These are phyloP conservation scores for Stromatinia cepivora DNA, from an alignment of 2,329 filamentous ascomycete genomes.

Conservation along the genomic window DNA sequence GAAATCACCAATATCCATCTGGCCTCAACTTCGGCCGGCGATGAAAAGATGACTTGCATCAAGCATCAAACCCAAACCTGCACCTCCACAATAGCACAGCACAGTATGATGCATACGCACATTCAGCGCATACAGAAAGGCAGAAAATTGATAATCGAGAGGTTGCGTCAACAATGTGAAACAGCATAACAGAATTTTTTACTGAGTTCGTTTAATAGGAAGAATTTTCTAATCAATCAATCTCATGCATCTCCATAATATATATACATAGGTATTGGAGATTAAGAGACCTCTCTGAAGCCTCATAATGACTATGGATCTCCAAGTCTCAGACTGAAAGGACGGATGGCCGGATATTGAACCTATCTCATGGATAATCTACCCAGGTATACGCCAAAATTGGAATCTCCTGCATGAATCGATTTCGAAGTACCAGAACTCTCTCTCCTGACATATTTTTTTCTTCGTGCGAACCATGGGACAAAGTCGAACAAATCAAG, in stretches of 20 bases:
- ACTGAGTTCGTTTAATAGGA: conserved; percentile 6
- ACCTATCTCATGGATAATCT: conserved; percentile 27
- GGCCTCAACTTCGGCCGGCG: conserved; percentile 20
- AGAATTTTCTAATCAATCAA: background rate
- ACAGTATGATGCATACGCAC: conserved; percentile 22
- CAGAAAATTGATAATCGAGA: conserved; percentile 10
- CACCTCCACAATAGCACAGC: conserved; percentile 12
- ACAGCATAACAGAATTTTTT: conserved; percentile 9
- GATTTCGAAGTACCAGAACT: conserved; percentile 27
- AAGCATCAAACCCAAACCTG: conserved; percentile 23
- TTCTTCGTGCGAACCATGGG: conserved; percentile 28
- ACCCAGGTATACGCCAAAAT: conserved; percentile 32
- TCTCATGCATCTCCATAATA: conserved; percentile 20
- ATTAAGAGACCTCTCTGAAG: conserved; percentile 20
- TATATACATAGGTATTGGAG: conserved; percentile 10
- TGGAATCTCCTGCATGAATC: conserved; percentile 41
- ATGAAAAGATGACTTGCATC: conserved; percentile 25
- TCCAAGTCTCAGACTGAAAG: conserved; percentile 15
- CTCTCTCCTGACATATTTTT: conserved; percentile 28
- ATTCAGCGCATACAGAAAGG: conserved; percentile 24
- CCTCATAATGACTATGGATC: conserved; percentile 15
- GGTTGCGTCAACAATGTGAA: conserved; percentile 21
- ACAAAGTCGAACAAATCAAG: conserved; percentile 29
- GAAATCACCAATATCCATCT: conserved; percentile 13
- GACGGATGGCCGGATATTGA: conserved; percentile 33